Evolutionary conservation across 2,329 filamentous ascomycete genomes (phyloP).

Genomic region (Penicillium sp.): DNA sequence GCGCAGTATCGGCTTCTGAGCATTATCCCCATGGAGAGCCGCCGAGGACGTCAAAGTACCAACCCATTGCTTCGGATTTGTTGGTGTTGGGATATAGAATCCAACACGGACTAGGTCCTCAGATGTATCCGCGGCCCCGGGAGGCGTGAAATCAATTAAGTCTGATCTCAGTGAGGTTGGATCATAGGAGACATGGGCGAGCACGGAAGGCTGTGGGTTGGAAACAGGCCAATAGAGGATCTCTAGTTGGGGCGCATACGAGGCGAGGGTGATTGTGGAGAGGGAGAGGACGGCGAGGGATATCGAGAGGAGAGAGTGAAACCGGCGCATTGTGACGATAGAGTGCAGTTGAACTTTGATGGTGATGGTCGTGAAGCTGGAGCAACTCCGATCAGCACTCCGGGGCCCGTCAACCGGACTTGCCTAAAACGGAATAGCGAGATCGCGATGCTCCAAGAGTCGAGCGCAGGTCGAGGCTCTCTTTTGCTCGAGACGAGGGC

Average conservation of each 20-base stretch:
- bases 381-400: not conserved
- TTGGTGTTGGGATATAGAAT: conserved; percentile 48
- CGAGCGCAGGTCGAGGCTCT: not conserved
- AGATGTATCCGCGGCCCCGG: conserved; percentile 33
- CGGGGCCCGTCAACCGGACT: not conserved
- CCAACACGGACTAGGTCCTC: conserved; percentile 60
- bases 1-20: conserved; percentile 39
- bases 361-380: not conserved
- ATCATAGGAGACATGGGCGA: conserved; percentile 50
- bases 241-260: conserved; percentile 33
- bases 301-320: conserved; percentile 16
- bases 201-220: conserved; percentile 37
- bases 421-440: conserved; percentile 3
- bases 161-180: conserved; percentile 41
- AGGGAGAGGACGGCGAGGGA: conserved; percentile 21
- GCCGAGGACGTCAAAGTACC: conserved; percentile 46
- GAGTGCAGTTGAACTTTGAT: not conserved
- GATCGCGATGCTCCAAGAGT: too few relatives aligned
- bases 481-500: not conserved
- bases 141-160: conserved; percentile 46
- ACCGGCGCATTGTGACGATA: conserved; percentile 22
- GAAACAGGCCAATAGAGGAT: conserved; percentile 45
- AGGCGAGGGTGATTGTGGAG: conserved; percentile 29
- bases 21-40: conserved; percentile 32
- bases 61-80: conserved; percentile 44